Base-by-base conservation (phyloP, 129 eudicot species). In the Flaveria robusta region DNA sequence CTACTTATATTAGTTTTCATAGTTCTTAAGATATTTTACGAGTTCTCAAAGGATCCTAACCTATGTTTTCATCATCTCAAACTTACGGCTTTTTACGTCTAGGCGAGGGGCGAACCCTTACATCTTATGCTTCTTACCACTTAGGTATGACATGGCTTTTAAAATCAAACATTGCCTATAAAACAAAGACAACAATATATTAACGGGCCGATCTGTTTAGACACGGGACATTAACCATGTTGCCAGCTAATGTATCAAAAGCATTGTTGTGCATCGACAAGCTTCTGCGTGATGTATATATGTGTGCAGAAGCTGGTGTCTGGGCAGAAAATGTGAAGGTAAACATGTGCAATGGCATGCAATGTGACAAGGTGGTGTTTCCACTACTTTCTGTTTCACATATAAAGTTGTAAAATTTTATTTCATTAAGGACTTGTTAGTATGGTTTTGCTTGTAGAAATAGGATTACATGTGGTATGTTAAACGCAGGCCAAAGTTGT, bases 381-480 rank as follows among this genome's bases (percentile, higher is more conserved):
- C 97, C 97, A 86, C 97, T 92, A 79, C 90, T 89, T 87, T 89
- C 88, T 74, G 97, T 91, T 58, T 95, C 91, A 85, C 85, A 84
- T 80, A 92, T 78, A 11, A 27, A 15, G 18, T 47, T 26, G 34
- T 71, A 15, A 49, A 10, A 49, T 8, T 26, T 24, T 14, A 3
- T 49, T 26, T 46, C 31, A 69, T 49, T 15, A 8, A 65, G 47
- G 47, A 9, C 37, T 27, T 65, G 11, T 13, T 65, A n/a, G 12
- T 5, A 65, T 29, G 68, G 19, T 3, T 23, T 22, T 49, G 42
- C 41, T 70, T 16, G 7, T 31, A 31, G 37, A 31, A 34, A 16
- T 51, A 31, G 8, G 29, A 27, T 18, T 19, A 29, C 9, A 47
- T 9, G 34, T 9, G 29, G 3, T 11, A 24, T 58, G 65, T 10